Evolutionary conservation across 2,329 filamentous ascomycete species (phyloP).

Genomic region (Aspergillus arachidicola): DNA sequence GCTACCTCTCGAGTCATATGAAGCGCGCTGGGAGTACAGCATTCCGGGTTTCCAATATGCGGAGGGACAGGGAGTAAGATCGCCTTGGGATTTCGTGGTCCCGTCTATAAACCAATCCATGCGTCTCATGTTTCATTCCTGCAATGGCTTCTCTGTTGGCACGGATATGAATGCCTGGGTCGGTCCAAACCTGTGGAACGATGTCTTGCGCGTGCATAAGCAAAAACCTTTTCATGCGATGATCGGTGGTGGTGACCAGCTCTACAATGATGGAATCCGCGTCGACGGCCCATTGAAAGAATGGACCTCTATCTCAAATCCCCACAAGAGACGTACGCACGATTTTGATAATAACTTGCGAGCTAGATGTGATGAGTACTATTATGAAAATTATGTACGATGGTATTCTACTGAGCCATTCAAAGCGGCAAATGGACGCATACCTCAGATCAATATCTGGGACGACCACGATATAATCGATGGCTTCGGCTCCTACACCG

Average conservation of each 20-base stretch:
- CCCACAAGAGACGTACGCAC: slow-evolving; percentile 61
- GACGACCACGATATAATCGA: slow-evolving; percentile 69
- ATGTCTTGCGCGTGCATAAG: slow-evolving; percentile 63
- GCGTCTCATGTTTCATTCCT: slow-evolving; percentile 71
- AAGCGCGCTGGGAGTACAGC: slow-evolving; percentile 78
- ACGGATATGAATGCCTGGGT: slow-evolving; percentile 66
- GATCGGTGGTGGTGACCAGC: slow-evolving; percentile 90
- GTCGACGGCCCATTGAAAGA: slow-evolving; percentile 76
- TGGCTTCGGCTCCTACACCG: slow-evolving; percentile 67
- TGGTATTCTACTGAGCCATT: slow-evolving; percentile 73
- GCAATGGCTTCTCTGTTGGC: slow-evolving; percentile 69
- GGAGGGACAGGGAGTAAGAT: slow-evolving; percentile 57
- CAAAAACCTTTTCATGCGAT: slow-evolving; percentile 66
- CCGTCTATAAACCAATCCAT: slow-evolving; percentile 65
- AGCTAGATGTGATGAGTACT: slow-evolving; percentile 62
- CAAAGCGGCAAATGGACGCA: slow-evolving; percentile 61
- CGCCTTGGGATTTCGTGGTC: slow-evolving; percentile 57
- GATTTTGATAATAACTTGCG: slow-evolving; percentile 68
- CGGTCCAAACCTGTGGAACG: slow-evolving; percentile 65
- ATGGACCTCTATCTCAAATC: slow-evolving; percentile 65
- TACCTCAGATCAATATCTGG: slow-evolving; percentile 68
- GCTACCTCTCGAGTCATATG: slow-evolving; percentile 69
- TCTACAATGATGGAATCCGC: slow-evolving; percentile 76
- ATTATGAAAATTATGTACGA: slow-evolving; percentile 62
- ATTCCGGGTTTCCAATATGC: slow-evolving; percentile 68